phyloP scores from a whole-genome alignment of 2,329 filamentous ascomycete genomes.

The Pleoardoris graminearum region DNA sequence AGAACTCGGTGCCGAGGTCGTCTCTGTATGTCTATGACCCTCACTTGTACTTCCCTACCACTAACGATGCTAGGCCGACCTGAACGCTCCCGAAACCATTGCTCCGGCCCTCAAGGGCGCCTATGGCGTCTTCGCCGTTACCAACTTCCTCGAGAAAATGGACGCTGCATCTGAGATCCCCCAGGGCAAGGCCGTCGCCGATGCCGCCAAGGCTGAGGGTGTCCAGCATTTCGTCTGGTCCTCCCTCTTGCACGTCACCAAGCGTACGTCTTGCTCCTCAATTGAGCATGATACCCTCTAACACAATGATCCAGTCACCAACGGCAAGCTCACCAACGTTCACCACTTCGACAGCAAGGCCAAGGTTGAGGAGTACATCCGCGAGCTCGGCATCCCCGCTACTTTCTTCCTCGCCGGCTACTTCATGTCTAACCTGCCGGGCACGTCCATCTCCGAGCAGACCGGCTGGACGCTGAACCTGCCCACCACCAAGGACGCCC shows the following conservation, averaged over 20 bases:
- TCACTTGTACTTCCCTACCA: background rate
- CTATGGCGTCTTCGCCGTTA: slow-evolving; percentile 1
- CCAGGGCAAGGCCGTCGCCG: slow-evolving; percentile 28
- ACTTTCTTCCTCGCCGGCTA: slow-evolving; percentile 56
- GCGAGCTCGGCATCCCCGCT: slow-evolving; percentile 51
- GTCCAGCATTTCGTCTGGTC: slow-evolving; percentile 29
- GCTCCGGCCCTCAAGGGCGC: slow-evolving; percentile 8
- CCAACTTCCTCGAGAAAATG: slow-evolving; percentile 21
- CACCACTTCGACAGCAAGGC: slow-evolving; percentile 62
- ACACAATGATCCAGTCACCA: slow-evolving; percentile 11
- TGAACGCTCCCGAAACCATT: slow-evolving; percentile 10
- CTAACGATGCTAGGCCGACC: slow-evolving; percentile 7
- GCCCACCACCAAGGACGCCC: slow-evolving; percentile 8
- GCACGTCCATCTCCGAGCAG: slow-evolving; percentile 7
- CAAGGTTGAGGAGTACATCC: slow-evolving; percentile 58
- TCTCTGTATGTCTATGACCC: slow-evolving; percentile 12
- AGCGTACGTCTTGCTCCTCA: slow-evolving; percentile 2
- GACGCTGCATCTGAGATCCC: slow-evolving; percentile 19
- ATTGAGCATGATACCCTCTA: background rate
- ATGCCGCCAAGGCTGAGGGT: slow-evolving; percentile 20
- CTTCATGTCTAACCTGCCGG: slow-evolving; percentile 51
- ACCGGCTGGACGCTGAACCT: slow-evolving; percentile 9
- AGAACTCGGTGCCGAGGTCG: slow-evolving; percentile 24
- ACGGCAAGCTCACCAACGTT: slow-evolving; percentile 43
- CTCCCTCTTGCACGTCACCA: slow-evolving; percentile 22